Evolutionary conservation across 441 rosid genomes (phyloP), one percentile per base, ranked within the genome.

Genomic region (Syzygium syzygioides): DNA sequence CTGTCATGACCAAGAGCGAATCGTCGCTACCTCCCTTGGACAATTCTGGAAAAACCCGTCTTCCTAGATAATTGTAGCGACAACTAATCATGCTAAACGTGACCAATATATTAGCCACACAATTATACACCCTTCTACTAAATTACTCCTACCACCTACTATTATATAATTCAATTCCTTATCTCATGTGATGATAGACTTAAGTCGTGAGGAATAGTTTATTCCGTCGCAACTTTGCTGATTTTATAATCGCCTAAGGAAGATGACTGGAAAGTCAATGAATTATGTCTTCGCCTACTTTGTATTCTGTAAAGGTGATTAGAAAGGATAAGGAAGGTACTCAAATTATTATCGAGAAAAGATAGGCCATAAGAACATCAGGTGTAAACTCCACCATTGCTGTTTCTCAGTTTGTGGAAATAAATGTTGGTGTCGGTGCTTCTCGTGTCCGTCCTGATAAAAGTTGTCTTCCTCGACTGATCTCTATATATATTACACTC

Each of bases 331-430:
- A 57, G 62, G 62, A 57, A 57, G 28, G 62, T 57, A 57, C 62
- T 57, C 62, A 23, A 25, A 25, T 57, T 4, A 25, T 57, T 57
- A 4, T 28, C 10, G 25, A 55, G 59, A 55, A 55, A 55, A 19
- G 25, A 55, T 19, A 10, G 59, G 11, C 1, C 20, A 55, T 17
- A 6, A 20, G 26, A 55, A 57, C n/a, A 25, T 25, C 99, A 37
- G 97, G 99, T 90, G 98, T 97, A 84, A 96, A 94, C 91, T 96
- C 94, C 94, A 96, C 99, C 86, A 96, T 97, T 32, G 95, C 99
- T 66, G 98, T 98, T 56, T 96, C 98, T 86, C 99, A 97, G 91
- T 97, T 97, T 93, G 98, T 95, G 79, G 99, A 95, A 93, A 95
- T 95, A 92, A 96, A 96, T 88, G 98, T 97, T 59, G 98, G 98